Evolutionary conservation across 495 filamentous ascomycete species (phyloP), one percentile per base, ranked within the genome.

Genomic region (Peziza echinospora): DNA sequence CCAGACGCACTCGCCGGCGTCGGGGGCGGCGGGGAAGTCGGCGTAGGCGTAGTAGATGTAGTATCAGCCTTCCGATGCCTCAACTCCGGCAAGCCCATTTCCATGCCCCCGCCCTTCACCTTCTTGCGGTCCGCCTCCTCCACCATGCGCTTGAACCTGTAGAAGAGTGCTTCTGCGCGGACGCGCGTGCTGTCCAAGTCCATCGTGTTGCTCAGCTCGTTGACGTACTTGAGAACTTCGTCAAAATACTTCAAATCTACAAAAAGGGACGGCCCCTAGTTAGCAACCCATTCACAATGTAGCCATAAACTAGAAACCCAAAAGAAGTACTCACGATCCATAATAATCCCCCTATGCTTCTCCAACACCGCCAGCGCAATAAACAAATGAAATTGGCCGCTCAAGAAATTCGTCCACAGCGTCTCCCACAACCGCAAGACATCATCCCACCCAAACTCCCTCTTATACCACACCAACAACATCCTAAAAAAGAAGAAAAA

Each of bases 401-500:
- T 81, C 44, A 82, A 60, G 52, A 78, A 93, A 57, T 96, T 87
- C 23, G 91, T 94, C 91, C 89, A 96, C 2, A 97, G 67, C 2
- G 71, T 70, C 63, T 97, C 89, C 86, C 89, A 97, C 6, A 97
- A 67, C 19, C 80, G 75, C 24, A 96, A 65, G 24, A 92, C 73
- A 57, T 94, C 83, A 30, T 66, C 58, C 82, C 84, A 96, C 54
- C 73, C 69, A 55, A 96, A 97, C 63, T 97, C 89, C 3, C 89
- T 80, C 65, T 97, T 96, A 63, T 86, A 97, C 87, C 87, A 96
- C 17, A 97, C 89, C 0, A 97, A 68, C 21, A 97, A 67, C 86
- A 94, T 94, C 21, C 89, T 78, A 71, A 96, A 97, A 69, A 96
- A 96, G 68, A 97, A 97, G 63, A 97, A 97, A 64, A 96, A 97